These are phyloP conservation scores for Delitschia confertaspora DNA, from an alignment of 495 filamentous ascomycete genomes.

Conservation along the genomic window DNA sequence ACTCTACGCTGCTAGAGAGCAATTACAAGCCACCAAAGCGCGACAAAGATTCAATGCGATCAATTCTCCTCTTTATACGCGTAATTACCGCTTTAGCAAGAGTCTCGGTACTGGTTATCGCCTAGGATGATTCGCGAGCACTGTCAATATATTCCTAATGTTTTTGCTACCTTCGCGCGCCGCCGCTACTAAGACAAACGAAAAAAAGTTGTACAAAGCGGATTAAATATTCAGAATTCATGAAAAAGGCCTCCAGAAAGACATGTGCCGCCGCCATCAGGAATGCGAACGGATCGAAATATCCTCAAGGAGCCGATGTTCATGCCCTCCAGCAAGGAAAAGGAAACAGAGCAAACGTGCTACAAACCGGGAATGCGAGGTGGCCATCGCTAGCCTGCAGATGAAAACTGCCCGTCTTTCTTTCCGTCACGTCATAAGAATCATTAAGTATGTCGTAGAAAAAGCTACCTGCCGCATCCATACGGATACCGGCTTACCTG, in stretches of 20 bases:
- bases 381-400: conserved; percentile 34
- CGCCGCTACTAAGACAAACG: not conserved
- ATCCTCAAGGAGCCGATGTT: conserved; percentile 5
- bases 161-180: not conserved
- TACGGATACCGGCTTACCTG: conserved; percentile 23
- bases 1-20: no score
- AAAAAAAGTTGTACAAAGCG: conserved; percentile 8
- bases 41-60: no score
- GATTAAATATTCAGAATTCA: conserved; percentile 9
- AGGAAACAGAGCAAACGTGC: conserved; percentile 23
- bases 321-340: conserved; percentile 16
- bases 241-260: conserved; percentile 1
- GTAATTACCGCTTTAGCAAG: no score
- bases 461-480: conserved; percentile 27
- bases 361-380: conserved; percentile 27
- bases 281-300: not conserved
- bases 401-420: conserved; percentile 28
- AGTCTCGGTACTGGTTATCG: no score
- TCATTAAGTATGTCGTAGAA: conserved; percentile 31
- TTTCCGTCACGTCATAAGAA: conserved; percentile 32
- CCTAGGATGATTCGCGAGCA: no score
- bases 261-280: not conserved
- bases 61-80: no score
- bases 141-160: no score
- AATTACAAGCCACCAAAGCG: no score